These are phyloP conservation scores for Torulaspora microellipsoides DNA, from an alignment of 805 yeast genomes.

Conservation along the genomic window DNA sequence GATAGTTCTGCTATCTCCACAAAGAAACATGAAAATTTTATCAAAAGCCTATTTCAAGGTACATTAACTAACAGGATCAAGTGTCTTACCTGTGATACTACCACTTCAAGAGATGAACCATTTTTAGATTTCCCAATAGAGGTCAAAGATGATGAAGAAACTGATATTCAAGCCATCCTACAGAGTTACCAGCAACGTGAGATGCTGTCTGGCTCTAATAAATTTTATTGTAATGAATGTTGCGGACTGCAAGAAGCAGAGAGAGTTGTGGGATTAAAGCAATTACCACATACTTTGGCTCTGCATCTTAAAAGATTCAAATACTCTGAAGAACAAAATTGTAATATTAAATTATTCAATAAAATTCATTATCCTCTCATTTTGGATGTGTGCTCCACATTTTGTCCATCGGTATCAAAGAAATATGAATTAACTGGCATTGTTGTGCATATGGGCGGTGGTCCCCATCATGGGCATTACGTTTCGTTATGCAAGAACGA, in stretches of 20 bases:
- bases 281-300: slow-evolving; percentile 72
- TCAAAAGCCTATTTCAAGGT: slow-evolving; percentile 79
- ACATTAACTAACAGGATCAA: slow-evolving; percentile 78
- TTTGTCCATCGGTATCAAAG: slow-evolving; percentile 39
- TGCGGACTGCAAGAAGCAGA: slow-evolving; percentile 91
- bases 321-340: slow-evolving; percentile 75
- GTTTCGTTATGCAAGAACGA: slow-evolving; percentile 79
- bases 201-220: slow-evolving; percentile 78
- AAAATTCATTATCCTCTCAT: slow-evolving; percentile 75
- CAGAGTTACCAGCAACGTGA: slow-evolving; percentile 70
- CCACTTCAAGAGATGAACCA: slow-evolving; percentile 75
- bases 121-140: slow-evolving; percentile 86
- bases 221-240: slow-evolving; percentile 89
- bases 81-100: slow-evolving; percentile 83
- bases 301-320: slow-evolving; percentile 89
- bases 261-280: slow-evolving; percentile 75
- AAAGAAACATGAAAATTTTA: slow-evolving; percentile 40
- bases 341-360: slow-evolving; percentile 82
- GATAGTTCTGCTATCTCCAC: slow-evolving; percentile 2
- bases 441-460: slow-evolving; percentile 94
- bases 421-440: slow-evolving; percentile 79
- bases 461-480: slow-evolving; percentile 97
- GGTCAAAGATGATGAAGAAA: slow-evolving; percentile 66
- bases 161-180: slow-evolving; percentile 51
- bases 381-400: slow-evolving; percentile 57